Evolutionary conservation across 495 filamentous ascomycete species (phyloP), one percentile per base, ranked within the genome.

Genomic region (Niebla homalea): DNA sequence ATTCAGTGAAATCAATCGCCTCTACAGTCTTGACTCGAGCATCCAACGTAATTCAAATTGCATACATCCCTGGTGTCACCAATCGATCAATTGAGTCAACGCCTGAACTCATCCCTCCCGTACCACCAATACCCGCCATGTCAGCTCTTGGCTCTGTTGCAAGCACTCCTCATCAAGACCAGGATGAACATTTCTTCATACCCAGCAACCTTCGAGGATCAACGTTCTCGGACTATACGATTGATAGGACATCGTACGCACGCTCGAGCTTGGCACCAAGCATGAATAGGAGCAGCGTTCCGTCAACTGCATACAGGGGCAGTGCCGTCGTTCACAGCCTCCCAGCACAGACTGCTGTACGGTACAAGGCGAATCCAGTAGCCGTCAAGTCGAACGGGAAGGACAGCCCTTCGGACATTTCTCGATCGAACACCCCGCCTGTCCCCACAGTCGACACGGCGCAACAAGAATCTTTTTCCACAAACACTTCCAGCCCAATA

Each of bases 11-110:
- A 54, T 96, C 89, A 36, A 87, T 97, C 59, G 92, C 93, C 15
- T 95, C 89, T 10, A 96, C 90, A 44, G 87, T 96, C 48, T 79
- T 94, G 48, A 97, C 92, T 5, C 83, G 92, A 42, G 92, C 92
- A 40, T 96, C 90, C 52, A 97, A 98, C 68, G 87, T 98, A 62
- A 98, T 98, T 53, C 92, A 97, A 67, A 98, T 98, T 64, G 92
- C 93, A 40, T 98, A 96, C 64, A 96, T 98, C 56, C 92, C 92
- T 43, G 92, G 92, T 41, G 89, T 97, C 61, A 97, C 89, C 49
- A 96, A 96, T 67, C 77, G 92, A 42, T 88, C 89, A 4, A 79
- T 83, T 2, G 84, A 85, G 10, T 77, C 84, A 25, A 88, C 85
- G 1, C 87, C 88, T 8, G 82, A 80, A 32, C 70, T 87, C 32